A percentile compares a stretch with the other conserved stretches of the same genome.
phyloP scores from a whole-genome alignment of 139 green algal species.

The Yamagishiella unicocca region DNA sequence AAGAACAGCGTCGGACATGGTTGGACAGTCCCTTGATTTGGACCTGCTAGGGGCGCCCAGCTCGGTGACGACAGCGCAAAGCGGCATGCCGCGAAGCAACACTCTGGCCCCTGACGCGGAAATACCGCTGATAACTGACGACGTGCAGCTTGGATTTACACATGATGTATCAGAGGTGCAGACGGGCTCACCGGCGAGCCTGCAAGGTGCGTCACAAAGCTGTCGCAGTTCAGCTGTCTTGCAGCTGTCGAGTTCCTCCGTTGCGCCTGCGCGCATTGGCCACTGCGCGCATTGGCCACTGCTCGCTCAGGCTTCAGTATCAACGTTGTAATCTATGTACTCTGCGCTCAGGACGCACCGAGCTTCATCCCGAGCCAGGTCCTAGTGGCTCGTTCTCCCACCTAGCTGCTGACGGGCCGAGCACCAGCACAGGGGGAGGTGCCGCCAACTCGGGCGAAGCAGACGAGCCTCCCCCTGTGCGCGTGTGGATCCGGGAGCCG shows the following conservation, averaged over 20 bases:
- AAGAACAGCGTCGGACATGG: not conserved
- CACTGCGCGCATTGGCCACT: too few species aligned
- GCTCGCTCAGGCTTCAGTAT: not conserved
- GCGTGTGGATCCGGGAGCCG: slow-evolving; percentile 42
- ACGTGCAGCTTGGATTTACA: slow-evolving; percentile 2
- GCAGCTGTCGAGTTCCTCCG: not conserved
- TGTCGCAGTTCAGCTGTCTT: not conserved
- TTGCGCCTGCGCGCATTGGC: too few species aligned
- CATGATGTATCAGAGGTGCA: not conserved
- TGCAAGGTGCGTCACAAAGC: not conserved
- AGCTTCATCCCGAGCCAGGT: not conserved
- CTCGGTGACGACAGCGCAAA: too few species aligned
- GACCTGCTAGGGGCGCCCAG: slow-evolving; percentile 13
- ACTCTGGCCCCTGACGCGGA: not conserved
- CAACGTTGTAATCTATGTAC: not conserved
- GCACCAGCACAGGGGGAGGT: slow-evolving; percentile 24
- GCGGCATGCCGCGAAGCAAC: not conserved
- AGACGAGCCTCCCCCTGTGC: not conserved
- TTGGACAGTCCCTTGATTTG: slow-evolving; percentile 16
- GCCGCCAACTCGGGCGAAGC: too few species aligned
- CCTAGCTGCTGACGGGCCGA: slow-evolving; percentile 3
- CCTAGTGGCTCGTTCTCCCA: slow-evolving; percentile 15
- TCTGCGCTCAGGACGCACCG: not conserved
- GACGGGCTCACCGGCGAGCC: not conserved
- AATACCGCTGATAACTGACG: not conserved